phyloP scores from a whole-genome alignment of 2,329 filamentous ascomycete genomes.

The Neopestalotiopsis sp. region DNA sequence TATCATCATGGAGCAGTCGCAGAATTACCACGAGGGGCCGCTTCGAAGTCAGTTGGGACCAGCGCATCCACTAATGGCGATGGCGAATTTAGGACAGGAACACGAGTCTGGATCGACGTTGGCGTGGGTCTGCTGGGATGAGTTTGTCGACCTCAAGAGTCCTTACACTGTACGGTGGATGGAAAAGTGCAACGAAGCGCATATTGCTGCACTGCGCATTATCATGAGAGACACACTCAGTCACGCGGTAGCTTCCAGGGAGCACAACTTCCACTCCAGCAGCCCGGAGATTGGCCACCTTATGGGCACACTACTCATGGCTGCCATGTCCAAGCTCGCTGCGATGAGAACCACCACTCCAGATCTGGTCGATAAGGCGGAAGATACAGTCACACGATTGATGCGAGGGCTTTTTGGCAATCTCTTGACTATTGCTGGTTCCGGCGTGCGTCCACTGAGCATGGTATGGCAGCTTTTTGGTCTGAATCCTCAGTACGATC shows the following conservation, averaged over 20 bases:
- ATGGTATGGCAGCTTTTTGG: slow-evolving; percentile 31
- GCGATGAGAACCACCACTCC: slow-evolving; percentile 27
- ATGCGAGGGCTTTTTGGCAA: slow-evolving; percentile 36
- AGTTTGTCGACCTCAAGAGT: slow-evolving; percentile 34
- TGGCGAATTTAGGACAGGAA: slow-evolving; percentile 23
- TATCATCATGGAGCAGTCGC: slow-evolving; percentile 29
- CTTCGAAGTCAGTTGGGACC: slow-evolving; percentile 22
- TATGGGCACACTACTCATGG: slow-evolving; percentile 31
- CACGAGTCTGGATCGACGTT: slow-evolving; percentile 30
- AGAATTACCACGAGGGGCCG: slow-evolving; percentile 25
- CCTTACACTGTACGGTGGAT: slow-evolving; percentile 34
- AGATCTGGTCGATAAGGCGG: slow-evolving; percentile 19
- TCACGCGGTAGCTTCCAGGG: slow-evolving; percentile 5
- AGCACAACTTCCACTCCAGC: slow-evolving; percentile 24
- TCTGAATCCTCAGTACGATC: slow-evolving; percentile 24
- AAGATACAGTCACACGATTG: slow-evolving; percentile 33
- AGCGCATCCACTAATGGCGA: slow-evolving; percentile 16
- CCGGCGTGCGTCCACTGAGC: slow-evolving; percentile 28
- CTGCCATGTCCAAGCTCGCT: slow-evolving; percentile 32
- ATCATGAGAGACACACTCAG: slow-evolving; percentile 29
- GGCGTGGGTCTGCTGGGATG: slow-evolving; percentile 37
- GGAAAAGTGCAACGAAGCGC: slow-evolving; percentile 31
- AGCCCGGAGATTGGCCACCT: slow-evolving; percentile 26
- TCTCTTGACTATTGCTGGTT: slow-evolving; percentile 33
- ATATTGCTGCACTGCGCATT: slow-evolving; percentile 28